Evolutionary conservation across 257 asterid species (phyloP).

Genomic region (Fraxinus cuspidata): DNA sequence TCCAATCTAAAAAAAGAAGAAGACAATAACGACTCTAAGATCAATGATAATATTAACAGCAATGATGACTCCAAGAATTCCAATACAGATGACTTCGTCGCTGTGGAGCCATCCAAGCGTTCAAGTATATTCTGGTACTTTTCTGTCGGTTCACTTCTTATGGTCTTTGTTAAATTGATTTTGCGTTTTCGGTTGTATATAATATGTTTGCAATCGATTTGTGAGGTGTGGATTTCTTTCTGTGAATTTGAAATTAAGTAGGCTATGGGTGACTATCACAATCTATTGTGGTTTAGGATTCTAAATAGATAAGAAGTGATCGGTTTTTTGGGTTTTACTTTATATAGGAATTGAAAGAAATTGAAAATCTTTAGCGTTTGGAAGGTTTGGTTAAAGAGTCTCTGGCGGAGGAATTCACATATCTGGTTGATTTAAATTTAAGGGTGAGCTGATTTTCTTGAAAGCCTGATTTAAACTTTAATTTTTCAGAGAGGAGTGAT

Average conservation of each 20-base stretch:
- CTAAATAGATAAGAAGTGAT: not conserved
- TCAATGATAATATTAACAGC: constrained; percentile 18
- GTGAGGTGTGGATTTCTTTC: not conserved
- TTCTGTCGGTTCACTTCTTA: constrained; percentile 20
- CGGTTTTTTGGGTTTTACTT: constrained; percentile 23
- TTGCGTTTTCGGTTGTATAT: not conserved
- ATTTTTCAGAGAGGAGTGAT: too few relatives aligned
- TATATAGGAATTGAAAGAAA: constrained; percentile 18
- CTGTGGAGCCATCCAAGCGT: constrained; percentile 57
- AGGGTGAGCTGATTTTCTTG: not conserved
- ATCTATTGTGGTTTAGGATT: constrained; percentile 25
- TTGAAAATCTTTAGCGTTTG: not conserved
- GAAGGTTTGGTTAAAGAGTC: not conserved
- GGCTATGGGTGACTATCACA: not conserved
- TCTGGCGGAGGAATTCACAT: not conserved
- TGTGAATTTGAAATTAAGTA: too few relatives aligned
- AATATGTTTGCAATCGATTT: not conserved
- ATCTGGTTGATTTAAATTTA: not conserved
- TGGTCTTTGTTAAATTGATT: not conserved
- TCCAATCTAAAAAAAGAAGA: constrained; percentile 62
- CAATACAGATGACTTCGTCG: constrained; percentile 38
- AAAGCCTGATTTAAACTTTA: not conserved
- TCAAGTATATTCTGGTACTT: constrained; percentile 91
- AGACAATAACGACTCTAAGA: constrained; percentile 19
- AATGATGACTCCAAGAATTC: constrained; percentile 46